Percentiles rank a stretch among this genome's conserved stretches.
phyloP scores from a whole-genome alignment of 208 protist genomes.

The Wallacemonas sp. region DNA sequence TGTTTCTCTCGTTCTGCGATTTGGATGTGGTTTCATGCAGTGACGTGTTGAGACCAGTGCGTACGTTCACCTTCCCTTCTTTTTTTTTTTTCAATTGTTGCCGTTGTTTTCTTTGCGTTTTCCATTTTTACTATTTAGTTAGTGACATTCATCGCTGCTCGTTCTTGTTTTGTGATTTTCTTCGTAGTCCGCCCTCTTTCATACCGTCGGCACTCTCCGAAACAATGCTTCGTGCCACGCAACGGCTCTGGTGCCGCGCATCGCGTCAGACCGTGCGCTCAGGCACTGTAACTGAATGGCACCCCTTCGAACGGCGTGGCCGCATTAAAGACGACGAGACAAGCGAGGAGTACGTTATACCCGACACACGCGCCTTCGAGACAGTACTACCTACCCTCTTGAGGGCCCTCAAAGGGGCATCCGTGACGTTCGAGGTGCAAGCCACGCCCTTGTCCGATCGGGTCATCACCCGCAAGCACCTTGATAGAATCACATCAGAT shows the following conservation, averaged over 20 bases:
- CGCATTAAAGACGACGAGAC: slow-evolving; percentile 54
- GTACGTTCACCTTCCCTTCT: no score
- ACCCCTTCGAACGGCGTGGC: slow-evolving; percentile 78
- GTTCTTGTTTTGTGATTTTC: no score
- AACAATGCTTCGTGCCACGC: neutral
- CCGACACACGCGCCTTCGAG: slow-evolving; percentile 82
- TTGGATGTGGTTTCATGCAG: no score
- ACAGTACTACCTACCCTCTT: slow-evolving; percentile 80
- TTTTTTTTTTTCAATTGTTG: no score
- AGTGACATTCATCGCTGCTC: no score
- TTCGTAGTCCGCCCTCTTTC: no score
- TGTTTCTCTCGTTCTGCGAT: no score
- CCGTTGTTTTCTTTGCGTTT: neutral
- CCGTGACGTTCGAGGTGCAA: slow-evolving; percentile 52
- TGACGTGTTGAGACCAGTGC: no score
- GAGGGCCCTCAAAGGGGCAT: slow-evolving; percentile 57
- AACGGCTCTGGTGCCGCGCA: neutral
- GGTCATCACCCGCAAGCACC: slow-evolving; percentile 71
- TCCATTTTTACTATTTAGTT: neutral
- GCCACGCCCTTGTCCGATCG: slow-evolving; percentile 24
- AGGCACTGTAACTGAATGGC: slow-evolving; percentile 67
- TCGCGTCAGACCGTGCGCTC: neutral
- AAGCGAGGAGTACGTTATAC: slow-evolving; percentile 53
- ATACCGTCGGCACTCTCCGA: no score
- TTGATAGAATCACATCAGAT: slow-evolving; percentile 55